These are phyloP conservation scores for Fraxinus nigra DNA, from an alignment of 305 asterid species.

Conservation along the genomic window DNA sequence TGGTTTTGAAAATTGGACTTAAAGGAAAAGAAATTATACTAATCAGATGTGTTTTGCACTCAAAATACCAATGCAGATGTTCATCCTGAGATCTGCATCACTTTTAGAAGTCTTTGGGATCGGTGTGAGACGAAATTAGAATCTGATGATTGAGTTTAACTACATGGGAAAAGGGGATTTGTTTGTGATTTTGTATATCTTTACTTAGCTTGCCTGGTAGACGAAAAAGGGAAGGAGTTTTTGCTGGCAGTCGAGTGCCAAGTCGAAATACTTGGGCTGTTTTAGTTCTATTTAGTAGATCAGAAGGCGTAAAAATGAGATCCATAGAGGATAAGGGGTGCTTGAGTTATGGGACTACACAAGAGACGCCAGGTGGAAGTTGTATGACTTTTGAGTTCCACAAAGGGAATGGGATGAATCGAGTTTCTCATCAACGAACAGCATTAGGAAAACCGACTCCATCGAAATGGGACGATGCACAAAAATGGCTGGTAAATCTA, in stretches of 20 bases:
- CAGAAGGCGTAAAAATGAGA: slow-evolving; percentile 41
- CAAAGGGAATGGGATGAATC: slow-evolving; percentile 41
- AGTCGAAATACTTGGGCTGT: not conserved
- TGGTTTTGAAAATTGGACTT: not conserved
- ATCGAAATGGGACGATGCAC: slow-evolving; percentile 95
- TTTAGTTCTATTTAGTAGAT: slow-evolving; percentile 7
- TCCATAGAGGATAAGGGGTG: slow-evolving; percentile 80
- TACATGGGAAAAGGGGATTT: not conserved
- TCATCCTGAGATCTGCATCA: not conserved
- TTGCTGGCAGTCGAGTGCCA: not conserved
- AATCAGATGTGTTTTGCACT: not conserved
- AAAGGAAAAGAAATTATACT: not conserved
- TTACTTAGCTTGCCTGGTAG: not conserved
- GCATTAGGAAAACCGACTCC: slow-evolving; percentile 76
- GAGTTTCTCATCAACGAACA: slow-evolving; percentile 55
- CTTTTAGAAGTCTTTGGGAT: slow-evolving; percentile 3
- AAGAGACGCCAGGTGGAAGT: slow-evolving; percentile 39
- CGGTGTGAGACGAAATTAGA: not conserved
- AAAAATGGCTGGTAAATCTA: slow-evolving; percentile 86
- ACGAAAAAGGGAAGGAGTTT: not conserved
- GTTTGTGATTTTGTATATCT: not conserved
- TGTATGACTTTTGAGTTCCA: slow-evolving; percentile 55
- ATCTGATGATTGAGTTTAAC: not conserved
- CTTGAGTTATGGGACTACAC: slow-evolving; percentile 45
- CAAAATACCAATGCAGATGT: slow-evolving; percentile 20